Base-by-base conservation (phyloP, 2,329 filamentous ascomycete genomes). In the Macrophomina phaseolina region DNA sequence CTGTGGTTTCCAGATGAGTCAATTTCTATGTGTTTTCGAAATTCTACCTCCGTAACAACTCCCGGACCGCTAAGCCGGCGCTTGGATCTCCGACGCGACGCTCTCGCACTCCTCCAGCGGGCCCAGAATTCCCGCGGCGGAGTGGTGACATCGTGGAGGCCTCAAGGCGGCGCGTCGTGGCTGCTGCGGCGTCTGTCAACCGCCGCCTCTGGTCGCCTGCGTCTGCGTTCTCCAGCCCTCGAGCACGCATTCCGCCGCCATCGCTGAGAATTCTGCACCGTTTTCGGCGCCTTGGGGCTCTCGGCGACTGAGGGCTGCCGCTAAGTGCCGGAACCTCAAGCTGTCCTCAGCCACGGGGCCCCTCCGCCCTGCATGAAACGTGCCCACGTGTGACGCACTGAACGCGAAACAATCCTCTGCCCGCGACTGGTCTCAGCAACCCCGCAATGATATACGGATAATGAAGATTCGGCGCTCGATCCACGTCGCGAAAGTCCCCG, bases 91-190 rank as follows among this genome's bases (percentile, higher is more conserved):
- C 58, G 58, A 62, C 18, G 58, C 45, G 14, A 58, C 38, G 45
- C 18, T 7, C 45, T 62, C 58, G 23, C 58, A 42, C 16, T 36
- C 58, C 58, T 14, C 56, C 56, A 61, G 56, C 56, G 58, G 58
- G 58, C 58, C 58, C 58, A 62, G 58, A 34, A 38, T 49, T 38
- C 36, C 58, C 58, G 58, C 58, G 58, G 58, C 58, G 58, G 58
- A 36, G 30, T 16, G 55, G 23, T 58, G 55, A 11, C n/a, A 45
- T 11, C 32, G 55, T 38, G 55, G 38, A 53, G 14, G 42, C 12
- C 9, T n/a, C 11, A 45, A 9, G 42, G 34, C 23, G 49, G 32
- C 52, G 52, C 16, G n/a, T 23, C 23, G 1, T 32, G 52, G n/a
- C 18, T 23, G 52, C 16, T 34, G 52, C 34, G 52, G 5, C 8